Base-by-base conservation (phyloP, 371 early-diverging fungal genomes). In the Mucor lusitanicus region DNA sequence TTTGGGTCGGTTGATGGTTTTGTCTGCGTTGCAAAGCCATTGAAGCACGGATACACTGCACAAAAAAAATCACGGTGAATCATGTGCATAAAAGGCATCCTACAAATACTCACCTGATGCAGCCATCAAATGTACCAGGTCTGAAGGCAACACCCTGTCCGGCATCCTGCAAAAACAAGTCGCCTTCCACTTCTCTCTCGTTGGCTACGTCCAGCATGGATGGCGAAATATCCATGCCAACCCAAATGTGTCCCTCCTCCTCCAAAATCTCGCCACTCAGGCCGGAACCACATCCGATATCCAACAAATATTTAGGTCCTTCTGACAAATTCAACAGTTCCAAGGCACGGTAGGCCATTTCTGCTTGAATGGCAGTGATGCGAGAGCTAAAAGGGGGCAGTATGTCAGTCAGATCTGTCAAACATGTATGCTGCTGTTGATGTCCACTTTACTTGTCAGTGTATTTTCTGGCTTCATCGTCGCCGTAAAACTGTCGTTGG, bases 21-120 rank as follows among this genome's bases (percentile, higher is more conserved):
- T 93, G 78, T 98, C 99, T 6, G 98, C 97, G 74, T 99, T 97
- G 78, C 98, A 98, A 39, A 99, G 90, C 99, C 99, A 99, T 81
- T 99, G 99, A 28, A 99, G 75, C 1, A 96, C 98, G 17, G 99
- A 99, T 25, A 99, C 92, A 80, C 95, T 94, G 21, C 53, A 46
- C 33, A 35, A 1, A 6, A 17, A 13, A n/a, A n/a, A n/a, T n/a
- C n/a, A n/a, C n/a, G 3, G 7, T 59, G 15, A 9, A 48, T 28
- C 2, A 6, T 6, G 27, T 25, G 54, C 28, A 8, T 21, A 23
- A 15, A 0, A 53, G 0, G 9, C 19, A 46, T 46, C 0, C 9
- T 35, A 12, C 6, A 35, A 35, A 2, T 28, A 11, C 17, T 61
- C 81, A 90, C 91, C 89, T 89, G 60, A 99, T 96, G 35, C 95